phyloP scores from a whole-genome alignment of 306 rosid species.

The Vigna hirtella region DNA sequence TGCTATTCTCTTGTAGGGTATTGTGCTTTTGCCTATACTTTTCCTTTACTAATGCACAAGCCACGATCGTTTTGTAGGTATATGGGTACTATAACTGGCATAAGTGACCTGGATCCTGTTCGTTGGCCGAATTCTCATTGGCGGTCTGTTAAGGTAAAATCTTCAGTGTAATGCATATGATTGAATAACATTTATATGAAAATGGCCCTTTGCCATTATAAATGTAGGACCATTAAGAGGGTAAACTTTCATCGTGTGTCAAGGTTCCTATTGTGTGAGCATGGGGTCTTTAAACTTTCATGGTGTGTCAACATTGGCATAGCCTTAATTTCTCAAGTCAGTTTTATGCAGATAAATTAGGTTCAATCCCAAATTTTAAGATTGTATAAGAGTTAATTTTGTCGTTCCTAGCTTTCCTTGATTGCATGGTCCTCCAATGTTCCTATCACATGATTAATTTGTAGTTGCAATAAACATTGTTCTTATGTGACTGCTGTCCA shows the following conservation, averaged over 20 bases:
- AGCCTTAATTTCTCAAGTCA: too few species aligned
- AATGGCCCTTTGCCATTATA: conserved; percentile 23
- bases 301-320: too few species aligned
- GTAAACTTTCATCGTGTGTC: too few species aligned
- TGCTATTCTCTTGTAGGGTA: neutral
- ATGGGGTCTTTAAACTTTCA: too few species aligned
- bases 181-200: conserved; percentile 4
- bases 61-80: conserved; percentile 60
- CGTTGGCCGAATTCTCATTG: conserved; percentile 91
- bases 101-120: conserved; percentile 82
- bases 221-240: neutral
- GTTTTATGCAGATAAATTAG: too few species aligned
- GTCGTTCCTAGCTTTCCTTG: too few species aligned
- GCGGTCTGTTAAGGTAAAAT: conserved; percentile 84
- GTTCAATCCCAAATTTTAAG: too few species aligned
- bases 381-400: too few species aligned
- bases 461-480: neutral
- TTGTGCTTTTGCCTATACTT: conserved; percentile 7
- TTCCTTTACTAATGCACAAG: conserved; percentile 21
- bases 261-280: too few species aligned
- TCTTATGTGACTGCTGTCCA: neutral
- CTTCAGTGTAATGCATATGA: neutral
- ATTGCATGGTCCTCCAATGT: too few species aligned
- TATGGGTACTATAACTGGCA: conserved; percentile 94
- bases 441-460: neutral